Base-by-base conservation (phyloP, 2,329 filamentous ascomycete genomes). In the Microascus cirrosus region DNA sequence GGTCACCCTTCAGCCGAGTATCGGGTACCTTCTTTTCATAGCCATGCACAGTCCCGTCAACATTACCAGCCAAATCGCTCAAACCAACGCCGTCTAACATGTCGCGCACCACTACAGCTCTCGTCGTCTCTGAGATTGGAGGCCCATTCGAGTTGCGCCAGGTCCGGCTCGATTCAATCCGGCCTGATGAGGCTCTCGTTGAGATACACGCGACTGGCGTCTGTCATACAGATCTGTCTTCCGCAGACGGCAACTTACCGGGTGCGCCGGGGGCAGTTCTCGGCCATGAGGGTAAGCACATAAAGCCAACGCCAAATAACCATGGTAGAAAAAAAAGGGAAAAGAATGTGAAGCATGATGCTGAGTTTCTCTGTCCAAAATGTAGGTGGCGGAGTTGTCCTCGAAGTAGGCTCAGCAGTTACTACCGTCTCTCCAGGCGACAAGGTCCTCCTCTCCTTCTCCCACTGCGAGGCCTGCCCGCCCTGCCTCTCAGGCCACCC, bases 191-290 rank as follows among this genome's bases (percentile, higher is more conserved):
- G 65, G 66, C 81, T 1, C 67, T 81, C 1, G 73, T 82, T 3
- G 75, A 79, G 50, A 76, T 82, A 59, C 69, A 80, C 1, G 77
- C 79, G 0, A 74, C 74, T 0, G 79, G 80, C 0, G 73, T 83
- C 55, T 83, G 80, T 60, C 80, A 83, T 59, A 79, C 78, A 0
- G 80, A 83, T 61, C 63, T 80, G 11, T 66, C 75, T 32, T 73
- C 78, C 56, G 77, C 74, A 2, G 69, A 55, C 25, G 57, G 57
- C 36, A 59, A 53, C 2, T 22, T 60, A 2, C 56, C 59, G 7
- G 51, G 55, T 11, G 39, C 22, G 6, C 45, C 61, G 0, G 61
- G 69, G 66, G 11, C 65, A 13, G 71, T 82, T 1, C 66, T 80
- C 18, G 80, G 79, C 2, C 80, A 83, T 60, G 79, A 82, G 69